Evolutionary conservation across 805 yeast species (phyloP), one percentile per base, ranked within the genome.

Genomic region (Pichia occidentalis): DNA sequence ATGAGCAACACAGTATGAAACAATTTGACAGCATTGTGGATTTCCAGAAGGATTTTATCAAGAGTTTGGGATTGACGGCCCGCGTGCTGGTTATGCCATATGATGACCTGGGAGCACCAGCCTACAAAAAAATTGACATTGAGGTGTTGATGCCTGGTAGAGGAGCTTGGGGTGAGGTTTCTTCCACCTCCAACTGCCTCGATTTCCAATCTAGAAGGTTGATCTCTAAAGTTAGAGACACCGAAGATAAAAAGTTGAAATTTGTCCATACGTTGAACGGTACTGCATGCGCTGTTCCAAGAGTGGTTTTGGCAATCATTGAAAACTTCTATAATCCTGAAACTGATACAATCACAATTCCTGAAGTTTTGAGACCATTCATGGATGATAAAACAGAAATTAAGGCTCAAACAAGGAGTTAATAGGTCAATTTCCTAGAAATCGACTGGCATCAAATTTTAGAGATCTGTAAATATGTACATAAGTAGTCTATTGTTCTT

Each of bases 101-200:
- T 19, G 76, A 82, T 45, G 98, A 92, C 56, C 63, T 92, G 36
- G 98, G 98, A 0, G 80, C 95, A 0, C 95, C 98, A 1, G 97
- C 97, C 0, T 76, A 70, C 59, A 80, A 83, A 53, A 92, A 92
- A 57, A 85, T 78, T 55, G 98, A 92, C 51, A 85, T 88, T 40
- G 98, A 92, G 60, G 95, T 88, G 0, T 85, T 95, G 87, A 90
- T 92, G 97, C 97, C 97, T 0, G 97, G 97, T 2, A 73, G 96
- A 50, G 88, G 85, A 1, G 36, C 54, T 13, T 90, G 95, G 85
- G 98, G 98, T 4, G 98, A 92, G 56, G 68, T 92, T 23, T 78
- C 95, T 1, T 85, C 95, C 21, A 71, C 94, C 1, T 87, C 97
- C 2, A 90, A 88, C 55, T 92, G 98, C 59, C 74, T 86, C 4